Base-by-base conservation (phyloP, 176 grass and related monocot genomes). In the Cymbopogon citratus region DNA sequence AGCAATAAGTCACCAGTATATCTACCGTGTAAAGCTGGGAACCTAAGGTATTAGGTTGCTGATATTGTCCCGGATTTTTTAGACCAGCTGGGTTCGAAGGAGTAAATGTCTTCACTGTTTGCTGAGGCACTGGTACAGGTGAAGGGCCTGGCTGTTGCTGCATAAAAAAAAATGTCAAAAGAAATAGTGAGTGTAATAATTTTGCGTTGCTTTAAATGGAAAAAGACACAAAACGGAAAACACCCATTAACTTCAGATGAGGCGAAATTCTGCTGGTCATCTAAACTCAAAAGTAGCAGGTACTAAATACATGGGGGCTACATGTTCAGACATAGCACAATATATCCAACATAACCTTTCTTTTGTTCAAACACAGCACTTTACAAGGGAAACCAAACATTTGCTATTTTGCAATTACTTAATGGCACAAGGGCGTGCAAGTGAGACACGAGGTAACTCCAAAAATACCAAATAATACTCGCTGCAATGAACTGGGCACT, bases 51-150 rank as follows among this genome's bases (percentile, higher is more conserved):
- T 78, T 95, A 59, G 85, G 80, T 83, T 95, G 96, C 18, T 99
- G 92, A 77, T 99, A 99, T 73, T 99, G 89, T 71, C 95, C 96
- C 16, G 89, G 80, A 48, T 99, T 95, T 93, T 85, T 95, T 5
- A 99, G 91, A 83, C 89, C 74, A 18, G 74, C 49, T 74, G 76
- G 48, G 38, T 83, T 90, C 63, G 93, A 51, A 80, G 96, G 96
- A 87, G 90, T 90, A 83, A 95, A 99, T 71, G 91, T 43, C 80
- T 83, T 93, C 14, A 89, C 70, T 61, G 87, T 45, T 63, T 87
- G 92, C 43, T 83, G 93, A 27, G 87, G 63, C 14, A 46, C 79
- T 0, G 78, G 61, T 70, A 82, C 75, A 61, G 82, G 81, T 57
- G 40, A 48, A 45, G 91, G 79, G 83, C 18, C 89, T 93, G 67